These are phyloP conservation scores for Candida jianshihensis DNA, from an alignment of 805 yeast species.

Conservation along the genomic window DNA sequence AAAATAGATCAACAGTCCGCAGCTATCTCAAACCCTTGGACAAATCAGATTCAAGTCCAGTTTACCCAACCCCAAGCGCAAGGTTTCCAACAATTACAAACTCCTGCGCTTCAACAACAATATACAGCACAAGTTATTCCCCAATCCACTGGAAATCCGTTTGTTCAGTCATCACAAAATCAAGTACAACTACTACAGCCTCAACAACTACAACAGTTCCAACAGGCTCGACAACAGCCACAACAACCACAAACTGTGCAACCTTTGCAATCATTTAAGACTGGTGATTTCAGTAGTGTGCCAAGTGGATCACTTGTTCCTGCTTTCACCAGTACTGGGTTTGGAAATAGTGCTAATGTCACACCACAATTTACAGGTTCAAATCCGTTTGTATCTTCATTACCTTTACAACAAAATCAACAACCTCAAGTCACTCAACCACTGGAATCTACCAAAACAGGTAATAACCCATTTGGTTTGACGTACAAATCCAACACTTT, in stretches of 20 bases:
- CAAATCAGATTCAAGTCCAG: slow-evolving; percentile 27
- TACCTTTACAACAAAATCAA: slow-evolving; percentile 10
- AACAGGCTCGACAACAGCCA: slow-evolving; percentile 1
- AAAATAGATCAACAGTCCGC: slow-evolving; percentile 1
- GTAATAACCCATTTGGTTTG: slow-evolving; percentile 25
- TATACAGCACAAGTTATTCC: slow-evolving; percentile 9
- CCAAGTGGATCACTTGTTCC: slow-evolving; percentile 19
- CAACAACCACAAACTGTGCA: slow-evolving; percentile 5
- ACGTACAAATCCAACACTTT: slow-evolving; percentile 10
- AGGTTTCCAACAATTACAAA: slow-evolving; percentile 10
- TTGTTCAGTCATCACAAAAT: slow-evolving; percentile 9
- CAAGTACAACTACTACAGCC: slow-evolving; percentile 11
- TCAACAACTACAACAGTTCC: slow-evolving; percentile 13
- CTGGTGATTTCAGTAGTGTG: slow-evolving; percentile 16
- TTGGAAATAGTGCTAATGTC: slow-evolving; percentile 37
- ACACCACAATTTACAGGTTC: slow-evolving; percentile 21
- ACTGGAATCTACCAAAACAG: slow-evolving; percentile 16
- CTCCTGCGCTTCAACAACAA: slow-evolving; percentile 13
- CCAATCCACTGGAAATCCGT: slow-evolving; percentile 11
- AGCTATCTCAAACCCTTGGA: slow-evolving; percentile 10
- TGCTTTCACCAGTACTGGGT: slow-evolving; percentile 49
- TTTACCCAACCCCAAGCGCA: slow-evolving; percentile 15
- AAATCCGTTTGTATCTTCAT: slow-evolving; percentile 29
- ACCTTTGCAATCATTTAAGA: slow-evolving; percentile 12
- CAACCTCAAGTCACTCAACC: slow-evolving; percentile 3